Base-by-base conservation (phyloP, 306 rosid species). In the Corylus avellana region DNA sequence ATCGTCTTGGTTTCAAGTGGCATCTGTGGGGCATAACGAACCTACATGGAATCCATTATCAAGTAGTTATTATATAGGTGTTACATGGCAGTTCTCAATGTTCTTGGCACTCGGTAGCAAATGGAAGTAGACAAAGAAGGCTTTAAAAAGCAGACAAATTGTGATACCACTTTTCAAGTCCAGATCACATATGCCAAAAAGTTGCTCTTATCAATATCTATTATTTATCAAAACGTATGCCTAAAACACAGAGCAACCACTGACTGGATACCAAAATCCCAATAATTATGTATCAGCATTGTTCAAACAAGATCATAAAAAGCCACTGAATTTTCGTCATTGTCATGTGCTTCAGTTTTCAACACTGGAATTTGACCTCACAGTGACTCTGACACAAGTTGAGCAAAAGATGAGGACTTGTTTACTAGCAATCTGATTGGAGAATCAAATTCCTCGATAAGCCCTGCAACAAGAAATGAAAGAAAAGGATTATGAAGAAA, bases 331-430 rank as follows among this genome's bases (percentile, higher is more conserved):
- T 48, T 77, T 80, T 85, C 77, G 12, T 77, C 80, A 75, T 32
- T 32, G 12, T 61, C 47, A 20, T 1, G 3, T 22, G 35, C 16
- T 42, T 3, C 8, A 64, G 70, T 77, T 53, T 27, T 57, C 53
- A 78, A 44, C 72, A 50, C 67, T 71, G 1, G 87, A 80, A 67
- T 53, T 77, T 0, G 89, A 85, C 75, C 89, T 85, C 49, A 72
- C 55, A 5, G 76, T 85, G 61, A 88, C 80, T 75, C 71, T 22
- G 32, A 59, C 25, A 75, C 71, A 44, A 75, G 78, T 14, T 47
- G 72, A 14, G 72, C 57, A 75, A 75, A 75, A 20, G 70, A 46
- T 4, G 78, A 75, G 14, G 78, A 75, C 56, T 27, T 61, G 47
- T 61, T 61, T 25, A 47, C 72, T 1, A 75, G 29, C 79, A 75